Evolutionary conservation across 768 basidiomycete species (phyloP), one percentile per base, ranked within the genome.

Genomic region (Glaciozyma martinii): DNA sequence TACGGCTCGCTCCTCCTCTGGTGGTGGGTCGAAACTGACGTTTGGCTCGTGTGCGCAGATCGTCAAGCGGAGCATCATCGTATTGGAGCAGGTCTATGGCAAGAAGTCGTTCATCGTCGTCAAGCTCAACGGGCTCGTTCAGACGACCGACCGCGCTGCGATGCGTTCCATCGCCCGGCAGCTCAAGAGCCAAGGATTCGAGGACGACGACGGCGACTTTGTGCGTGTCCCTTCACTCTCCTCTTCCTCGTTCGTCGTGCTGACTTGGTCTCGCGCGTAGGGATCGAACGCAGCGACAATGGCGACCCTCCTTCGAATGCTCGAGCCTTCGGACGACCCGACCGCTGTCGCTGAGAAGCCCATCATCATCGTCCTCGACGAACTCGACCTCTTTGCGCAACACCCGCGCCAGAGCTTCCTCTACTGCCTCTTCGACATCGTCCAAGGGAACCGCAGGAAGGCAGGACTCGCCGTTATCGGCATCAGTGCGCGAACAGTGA

Each of bases 361-460:
- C 5, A 86, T 87, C 1, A 75, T 98, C 55, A 80, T 98, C 44
- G 77, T 97, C 49, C 81, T 98, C 2, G 95, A 99, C 71, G 86
- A 86, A 10, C 93, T 98, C 76, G 95, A 99, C 75, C 81, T 92
- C 32, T 99, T 98, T 76, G 86, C 90, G 3, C 81, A 86, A 21
- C 92, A 97, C 76, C 86, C 91, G 16, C 84, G 95, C 19, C 95
- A 99, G 74, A 86, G 90, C 3, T 78, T 99, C 29, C 82, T 99
- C 8, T 99, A 99, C 74, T 98, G 93, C 74, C 82, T 99, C 23
- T 81, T 99, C 56, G 95, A 99, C 73, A 92, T 90, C 1, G 93
- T 84, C 2, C 95, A 99, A 72, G 87, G 86, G 69, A 86, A 89
- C 75, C 81, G 86, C 63, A 81, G 84, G 3, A 81, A 81, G 23